These are phyloP conservation scores for Colletotrichum cordylinicola DNA, from an alignment of 2,329 filamentous ascomycete genomes.

Conservation along the genomic window DNA sequence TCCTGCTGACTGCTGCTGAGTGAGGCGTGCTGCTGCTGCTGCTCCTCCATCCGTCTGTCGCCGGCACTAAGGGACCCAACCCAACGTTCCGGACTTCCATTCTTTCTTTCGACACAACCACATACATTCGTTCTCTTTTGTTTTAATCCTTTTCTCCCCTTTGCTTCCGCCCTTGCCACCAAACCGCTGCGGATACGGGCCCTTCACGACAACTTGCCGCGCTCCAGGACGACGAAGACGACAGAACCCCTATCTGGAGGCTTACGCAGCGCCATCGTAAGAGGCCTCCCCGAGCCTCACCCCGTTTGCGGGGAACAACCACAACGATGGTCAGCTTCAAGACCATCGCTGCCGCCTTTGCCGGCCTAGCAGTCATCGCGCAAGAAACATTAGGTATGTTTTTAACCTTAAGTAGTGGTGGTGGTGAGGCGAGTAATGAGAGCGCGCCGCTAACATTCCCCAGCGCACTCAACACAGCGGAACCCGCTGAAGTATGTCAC, in stretches of 20 bases:
- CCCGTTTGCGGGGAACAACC: conserved; percentile 23
- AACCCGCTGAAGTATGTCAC: conserved; percentile 80
- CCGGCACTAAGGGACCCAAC: not conserved
- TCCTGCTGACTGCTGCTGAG: not conserved
- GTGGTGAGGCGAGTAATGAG: not conserved
- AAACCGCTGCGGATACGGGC: not conserved
- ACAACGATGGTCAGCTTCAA: conserved; percentile 37
- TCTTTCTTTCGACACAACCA: conserved; percentile 2
- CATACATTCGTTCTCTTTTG: conserved; percentile 6
- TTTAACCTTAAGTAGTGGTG: too few species aligned
- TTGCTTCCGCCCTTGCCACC: not conserved
- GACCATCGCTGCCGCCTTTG: conserved; percentile 34
- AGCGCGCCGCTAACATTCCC: not conserved
- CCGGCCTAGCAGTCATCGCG: conserved; percentile 34
- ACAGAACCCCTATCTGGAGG: conserved; percentile 3
- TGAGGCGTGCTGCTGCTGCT: not conserved
- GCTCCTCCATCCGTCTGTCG: not conserved
- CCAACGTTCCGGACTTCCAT: conserved; percentile 14
- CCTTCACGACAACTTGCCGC: not conserved
- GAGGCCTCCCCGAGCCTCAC: conserved; percentile 17
- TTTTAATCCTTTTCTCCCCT: conserved; percentile 4
- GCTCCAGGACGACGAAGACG: not conserved
- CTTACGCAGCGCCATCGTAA: not conserved
- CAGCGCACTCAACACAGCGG: conserved; percentile 74
- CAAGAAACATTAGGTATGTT: conserved; percentile 37